Evolutionary conservation across 768 basidiomycete species (phyloP).

Genomic region (Phallus indusiatus): DNA sequence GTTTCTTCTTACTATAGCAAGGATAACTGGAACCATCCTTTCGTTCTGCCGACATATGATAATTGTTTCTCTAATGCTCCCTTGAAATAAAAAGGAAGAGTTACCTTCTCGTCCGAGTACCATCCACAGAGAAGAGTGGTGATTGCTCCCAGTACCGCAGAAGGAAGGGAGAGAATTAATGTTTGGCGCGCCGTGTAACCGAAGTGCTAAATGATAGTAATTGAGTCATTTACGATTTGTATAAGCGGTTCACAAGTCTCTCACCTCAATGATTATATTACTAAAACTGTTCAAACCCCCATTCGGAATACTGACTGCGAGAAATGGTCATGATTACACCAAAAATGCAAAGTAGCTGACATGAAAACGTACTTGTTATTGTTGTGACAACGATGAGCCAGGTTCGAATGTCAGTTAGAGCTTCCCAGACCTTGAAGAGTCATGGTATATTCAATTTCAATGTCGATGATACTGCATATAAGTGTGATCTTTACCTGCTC

Average conservation of each 20-base stretch:
- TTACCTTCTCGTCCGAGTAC: conserved; percentile 58
- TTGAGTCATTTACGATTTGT: neutral
- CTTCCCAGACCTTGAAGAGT: conserved; percentile 27
- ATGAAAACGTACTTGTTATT: conserved; percentile 39
- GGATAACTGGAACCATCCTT: conserved; percentile 51
- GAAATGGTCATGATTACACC: too few relatives aligned
- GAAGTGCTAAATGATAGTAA: conserved; percentile 27
- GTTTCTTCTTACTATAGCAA: conserved; percentile 29
- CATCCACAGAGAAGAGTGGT: conserved; percentile 48
- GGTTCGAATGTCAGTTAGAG: conserved; percentile 45
- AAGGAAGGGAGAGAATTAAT: conserved; percentile 48
- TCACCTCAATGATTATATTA: conserved; percentile 47
- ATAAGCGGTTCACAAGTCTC: neutral
- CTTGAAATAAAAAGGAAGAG: neutral
- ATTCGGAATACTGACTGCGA: conserved; percentile 58
- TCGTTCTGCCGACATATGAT: conserved; percentile 31
- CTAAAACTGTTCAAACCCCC: conserved; percentile 56
- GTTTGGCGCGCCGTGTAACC: conserved; percentile 61
- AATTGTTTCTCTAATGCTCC: neutral
- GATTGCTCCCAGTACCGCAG: conserved; percentile 38
- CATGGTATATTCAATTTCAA: too few relatives aligned
- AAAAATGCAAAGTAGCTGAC: neutral
- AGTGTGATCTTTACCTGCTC: conserved; percentile 31
- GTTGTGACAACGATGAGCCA: conserved; percentile 56
- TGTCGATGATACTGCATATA: neutral